phyloP scores from a whole-genome alignment of 2,329 filamentous ascomycete species.

The Apiospora pterosperma region DNA sequence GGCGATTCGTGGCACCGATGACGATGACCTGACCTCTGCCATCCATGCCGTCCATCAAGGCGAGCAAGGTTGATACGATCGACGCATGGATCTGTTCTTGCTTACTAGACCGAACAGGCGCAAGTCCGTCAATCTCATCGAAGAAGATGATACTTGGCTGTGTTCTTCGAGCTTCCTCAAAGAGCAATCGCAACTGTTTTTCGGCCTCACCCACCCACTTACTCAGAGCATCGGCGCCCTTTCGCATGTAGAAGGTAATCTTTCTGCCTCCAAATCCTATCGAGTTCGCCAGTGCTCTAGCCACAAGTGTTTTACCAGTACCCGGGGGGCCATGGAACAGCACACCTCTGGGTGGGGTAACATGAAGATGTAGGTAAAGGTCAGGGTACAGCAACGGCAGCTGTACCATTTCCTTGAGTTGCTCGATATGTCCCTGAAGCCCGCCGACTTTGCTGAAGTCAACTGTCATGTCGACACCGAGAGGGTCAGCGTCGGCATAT shows the following conservation, averaged over 20 bases:
- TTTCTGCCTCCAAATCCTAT: conserved; percentile 87
- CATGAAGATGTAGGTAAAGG: conserved; percentile 85
- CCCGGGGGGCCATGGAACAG: conserved; percentile 96
- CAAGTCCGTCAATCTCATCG: conserved; percentile 95
- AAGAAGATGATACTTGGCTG: conserved; percentile 99
- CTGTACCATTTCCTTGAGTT: conserved; percentile 98
- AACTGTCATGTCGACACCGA: conserved; percentile 88
- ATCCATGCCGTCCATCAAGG: conserved; percentile 97
- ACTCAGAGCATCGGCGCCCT: conserved; percentile 93
- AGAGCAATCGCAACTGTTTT: conserved; percentile 86
- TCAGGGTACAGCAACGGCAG: conserved; percentile 92
- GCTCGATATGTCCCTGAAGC: conserved; percentile 88
- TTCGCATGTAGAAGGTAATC: conserved; percentile 99
- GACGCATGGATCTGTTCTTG: conserved; percentile 98
- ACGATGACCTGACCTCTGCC: conserved; percentile 98
- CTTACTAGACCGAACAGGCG: conserved; percentile 93
- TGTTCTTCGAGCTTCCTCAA: conserved; percentile 91
- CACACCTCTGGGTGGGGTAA: conserved; percentile 91
- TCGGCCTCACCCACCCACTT: conserved; percentile 99
- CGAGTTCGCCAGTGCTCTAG: conserved; percentile 86
- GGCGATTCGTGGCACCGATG: conserved; percentile 96
- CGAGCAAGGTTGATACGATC: conserved; percentile 91
- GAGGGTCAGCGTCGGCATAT: conserved; percentile 87
- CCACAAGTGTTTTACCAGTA: conserved; percentile 96
- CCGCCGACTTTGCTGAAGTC: conserved; percentile 95